phyloP scores from a whole-genome alignment of 2,329 filamentous ascomycete genomes.

The Aspergillus luchuensis region DNA sequence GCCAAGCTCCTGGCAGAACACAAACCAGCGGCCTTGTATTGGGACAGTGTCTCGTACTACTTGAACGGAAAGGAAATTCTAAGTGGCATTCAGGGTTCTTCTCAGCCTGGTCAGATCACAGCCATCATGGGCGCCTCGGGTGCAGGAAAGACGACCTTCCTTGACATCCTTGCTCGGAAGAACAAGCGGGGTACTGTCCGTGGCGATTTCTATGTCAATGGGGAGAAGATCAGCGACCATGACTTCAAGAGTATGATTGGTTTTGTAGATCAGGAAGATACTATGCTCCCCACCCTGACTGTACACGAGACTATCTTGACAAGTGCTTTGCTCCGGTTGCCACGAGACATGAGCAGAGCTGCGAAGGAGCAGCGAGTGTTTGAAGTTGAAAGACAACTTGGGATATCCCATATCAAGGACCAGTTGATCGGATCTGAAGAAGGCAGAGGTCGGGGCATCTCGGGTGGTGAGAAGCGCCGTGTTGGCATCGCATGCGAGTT shows the following conservation, averaged over 20 bases:
- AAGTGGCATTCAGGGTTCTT: constrained; percentile 75
- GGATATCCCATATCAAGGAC: constrained; percentile 90
- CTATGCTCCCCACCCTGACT: constrained; percentile 91
- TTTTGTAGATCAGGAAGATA: constrained; percentile 98
- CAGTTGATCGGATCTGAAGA: constrained; percentile 96
- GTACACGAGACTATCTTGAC: constrained; percentile 97
- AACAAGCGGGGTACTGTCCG: constrained; percentile 82
- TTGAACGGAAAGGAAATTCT: constrained; percentile 89
- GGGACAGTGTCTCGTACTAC: constrained; percentile 82
- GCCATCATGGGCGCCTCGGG: constrained; percentile 98
- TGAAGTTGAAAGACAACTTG: constrained; percentile 94
- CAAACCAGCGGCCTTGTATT: constrained; percentile 84
- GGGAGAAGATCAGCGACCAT: constrained; percentile 78
- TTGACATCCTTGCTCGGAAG: constrained; percentile 94
- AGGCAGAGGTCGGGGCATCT: constrained; percentile 89
- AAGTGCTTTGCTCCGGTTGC: constrained; percentile 88
- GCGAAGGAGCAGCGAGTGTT: constrained; percentile 90
- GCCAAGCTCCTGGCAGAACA: constrained; percentile 88
- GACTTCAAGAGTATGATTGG: constrained; percentile 92
- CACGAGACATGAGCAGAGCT: constrained; percentile 80
- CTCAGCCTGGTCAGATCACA: constrained; percentile 92
- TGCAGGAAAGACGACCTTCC: constrained; percentile 94
- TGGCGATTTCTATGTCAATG: constrained; percentile 90
- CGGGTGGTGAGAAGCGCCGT: constrained; percentile 91
- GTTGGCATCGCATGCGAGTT: constrained; percentile 97